A percentile compares a stretch with the other conserved stretches of the same genome.
phyloP scores from a whole-genome alignment of 306 rosid genomes.

The Malus sieversii region DNA sequence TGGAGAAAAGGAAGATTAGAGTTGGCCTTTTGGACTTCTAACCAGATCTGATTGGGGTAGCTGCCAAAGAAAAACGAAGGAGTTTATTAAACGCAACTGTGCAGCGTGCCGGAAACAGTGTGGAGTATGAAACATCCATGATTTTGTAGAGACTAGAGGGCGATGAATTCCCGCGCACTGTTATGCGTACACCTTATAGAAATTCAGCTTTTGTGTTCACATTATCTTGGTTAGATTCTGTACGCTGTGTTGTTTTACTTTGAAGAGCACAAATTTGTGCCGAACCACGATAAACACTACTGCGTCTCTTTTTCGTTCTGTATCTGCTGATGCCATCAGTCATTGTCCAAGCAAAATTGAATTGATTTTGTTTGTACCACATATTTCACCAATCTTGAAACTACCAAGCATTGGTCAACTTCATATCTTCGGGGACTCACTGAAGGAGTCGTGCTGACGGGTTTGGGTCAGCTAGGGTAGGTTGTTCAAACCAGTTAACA shows the following conservation, averaged over 20 bases:
- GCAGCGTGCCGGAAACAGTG: not conserved
- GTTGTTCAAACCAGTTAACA: too few species aligned
- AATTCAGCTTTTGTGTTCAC: not conserved
- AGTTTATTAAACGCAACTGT: not conserved
- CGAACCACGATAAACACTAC: too few species aligned
- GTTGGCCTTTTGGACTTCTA: slow-evolving; percentile 8
- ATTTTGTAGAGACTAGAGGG: not conserved
- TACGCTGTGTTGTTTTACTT: not conserved
- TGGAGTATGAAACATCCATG: not conserved
- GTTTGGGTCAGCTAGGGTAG: too few species aligned
- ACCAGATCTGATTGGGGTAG: not conserved
- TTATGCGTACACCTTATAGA: not conserved
- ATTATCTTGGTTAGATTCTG: not conserved
- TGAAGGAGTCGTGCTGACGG: too few species aligned
- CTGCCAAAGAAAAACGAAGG: not conserved
- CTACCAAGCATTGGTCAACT: too few species aligned
- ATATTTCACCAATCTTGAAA: too few species aligned
- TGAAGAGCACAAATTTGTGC: not conserved
- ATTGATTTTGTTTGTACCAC: too few species aligned
- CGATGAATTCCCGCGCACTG: not conserved
- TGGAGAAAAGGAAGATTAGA: slow-evolving; percentile 77
- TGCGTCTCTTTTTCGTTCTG: too few species aligned
- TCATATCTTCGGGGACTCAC: too few species aligned
- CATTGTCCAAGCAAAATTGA: too few species aligned
- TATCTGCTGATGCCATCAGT: too few species aligned